These are phyloP conservation scores for Mycena latifolia DNA, from an alignment of 768 basidiomycete genomes.

Conservation along the genomic window DNA sequence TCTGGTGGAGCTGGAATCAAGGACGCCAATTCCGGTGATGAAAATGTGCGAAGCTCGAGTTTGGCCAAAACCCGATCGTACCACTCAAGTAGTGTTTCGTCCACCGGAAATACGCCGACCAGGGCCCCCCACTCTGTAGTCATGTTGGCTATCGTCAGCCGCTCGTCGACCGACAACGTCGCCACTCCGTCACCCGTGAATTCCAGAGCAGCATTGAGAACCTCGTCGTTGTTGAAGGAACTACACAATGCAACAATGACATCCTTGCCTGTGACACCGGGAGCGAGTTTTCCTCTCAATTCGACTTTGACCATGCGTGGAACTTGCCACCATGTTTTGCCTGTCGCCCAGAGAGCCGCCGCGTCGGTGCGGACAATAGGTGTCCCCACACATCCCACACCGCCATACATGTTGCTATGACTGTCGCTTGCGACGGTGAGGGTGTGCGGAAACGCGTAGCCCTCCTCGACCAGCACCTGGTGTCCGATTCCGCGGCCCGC, in stretches of 20 bases:
- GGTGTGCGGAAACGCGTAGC: constrained; percentile 96
- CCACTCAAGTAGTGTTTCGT: constrained; percentile 86
- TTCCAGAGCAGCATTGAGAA: constrained; percentile 96
- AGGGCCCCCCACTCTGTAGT: constrained; percentile 99
- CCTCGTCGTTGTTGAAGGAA: constrained; percentile 95
- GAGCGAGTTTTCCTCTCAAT: constrained; percentile 81
- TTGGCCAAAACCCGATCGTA: constrained; percentile 82
- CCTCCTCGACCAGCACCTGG: constrained; percentile 97
- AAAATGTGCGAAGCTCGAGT: constrained; percentile 83
- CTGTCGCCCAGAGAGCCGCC: constrained; percentile 97
- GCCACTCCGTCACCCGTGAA: constrained; percentile 92
- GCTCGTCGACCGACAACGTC: constrained; percentile 87
- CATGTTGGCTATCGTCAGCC: constrained; percentile 99
- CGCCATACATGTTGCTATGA: constrained; percentile 99
- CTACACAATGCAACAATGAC: constrained; percentile 98
- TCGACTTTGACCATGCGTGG: constrained; percentile 97
- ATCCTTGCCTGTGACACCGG: constrained; percentile 97
- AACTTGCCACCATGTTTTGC: constrained; percentile 99
- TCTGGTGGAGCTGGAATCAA: constrained; percentile 78
- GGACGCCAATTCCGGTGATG: constrained; percentile 56
- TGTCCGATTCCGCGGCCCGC: constrained; percentile 98
- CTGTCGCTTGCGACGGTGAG: constrained; percentile 97
- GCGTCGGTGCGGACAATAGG: constrained; percentile 97
- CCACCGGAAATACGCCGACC: constrained; percentile 94
- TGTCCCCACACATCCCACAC: constrained; percentile 96